Percentiles rank a stretch among this genome's conserved stretches.
Conservation (phyloP, 805 yeast genomes). For the Kuraishia capsulata region DNA sequence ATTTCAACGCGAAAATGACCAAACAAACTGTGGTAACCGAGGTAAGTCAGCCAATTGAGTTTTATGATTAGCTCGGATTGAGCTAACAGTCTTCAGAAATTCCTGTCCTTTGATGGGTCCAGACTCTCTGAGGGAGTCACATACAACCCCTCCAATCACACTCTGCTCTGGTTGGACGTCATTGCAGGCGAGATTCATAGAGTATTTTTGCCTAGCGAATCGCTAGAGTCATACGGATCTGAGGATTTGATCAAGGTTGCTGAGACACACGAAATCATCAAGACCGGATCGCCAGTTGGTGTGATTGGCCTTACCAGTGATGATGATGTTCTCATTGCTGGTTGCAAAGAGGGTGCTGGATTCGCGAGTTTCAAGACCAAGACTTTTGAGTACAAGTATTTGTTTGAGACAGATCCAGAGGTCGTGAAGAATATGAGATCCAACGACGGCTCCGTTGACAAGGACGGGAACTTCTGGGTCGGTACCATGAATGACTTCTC, state of each 20-base stretch:
- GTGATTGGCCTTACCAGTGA: conserved; percentile 61
- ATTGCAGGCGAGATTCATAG: conserved; percentile 30
- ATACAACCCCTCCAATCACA: conserved; percentile 45
- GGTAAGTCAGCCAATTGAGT: background rate
- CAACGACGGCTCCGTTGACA: conserved; percentile 78
- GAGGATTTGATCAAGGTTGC: conserved; percentile 13
- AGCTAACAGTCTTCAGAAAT: conserved; percentile 11
- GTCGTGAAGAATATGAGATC: conserved; percentile 37
- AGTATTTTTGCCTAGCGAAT: conserved; percentile 12
- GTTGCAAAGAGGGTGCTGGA: conserved; percentile 59
- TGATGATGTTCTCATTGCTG: conserved; percentile 46
- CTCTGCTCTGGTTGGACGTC: conserved; percentile 42
- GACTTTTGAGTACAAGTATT: conserved; percentile 24
- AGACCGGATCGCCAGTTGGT: conserved; percentile 43
- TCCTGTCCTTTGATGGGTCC: conserved; percentile 20
- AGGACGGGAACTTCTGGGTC: conserved; percentile 67
- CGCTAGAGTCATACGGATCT: conserved; percentile 13
- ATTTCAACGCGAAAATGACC: background rate
- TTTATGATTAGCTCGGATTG: background rate
- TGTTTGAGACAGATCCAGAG: conserved; percentile 22
- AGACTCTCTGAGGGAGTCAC: conserved; percentile 61
- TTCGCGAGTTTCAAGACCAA: conserved; percentile 33
- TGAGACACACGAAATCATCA: conserved; percentile 27
- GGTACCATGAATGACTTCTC: conserved; percentile 59
- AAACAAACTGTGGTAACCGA: background rate